phyloP scores from a whole-genome alignment of 768 basidiomycete species.

The Tricholoma saponaceum region DNA sequence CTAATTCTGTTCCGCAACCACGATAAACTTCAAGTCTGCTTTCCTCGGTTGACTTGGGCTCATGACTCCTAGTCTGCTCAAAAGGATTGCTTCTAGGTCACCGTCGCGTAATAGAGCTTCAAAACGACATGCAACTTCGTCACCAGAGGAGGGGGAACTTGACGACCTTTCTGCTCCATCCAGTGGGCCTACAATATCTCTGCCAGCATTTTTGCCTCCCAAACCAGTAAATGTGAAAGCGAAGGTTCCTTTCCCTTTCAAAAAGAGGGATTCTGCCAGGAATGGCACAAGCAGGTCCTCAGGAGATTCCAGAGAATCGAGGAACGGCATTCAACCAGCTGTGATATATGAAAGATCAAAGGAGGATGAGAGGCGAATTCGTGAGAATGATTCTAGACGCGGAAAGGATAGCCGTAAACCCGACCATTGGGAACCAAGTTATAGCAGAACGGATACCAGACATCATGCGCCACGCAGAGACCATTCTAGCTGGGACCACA shows the following conservation, averaged over 20 bases:
- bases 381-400: conserved; percentile 31
- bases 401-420: conserved; percentile 12
- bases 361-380: conserved; percentile 40
- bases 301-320: conserved; percentile 10
- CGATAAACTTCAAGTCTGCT: conserved; percentile 10
- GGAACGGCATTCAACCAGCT: conserved; percentile 17
- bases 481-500: conserved; percentile 21
- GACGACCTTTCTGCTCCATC: conserved; percentile 45
- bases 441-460: conserved; percentile 16
- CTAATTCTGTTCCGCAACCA: conserved; percentile 10
- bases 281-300: conserved; percentile 10
- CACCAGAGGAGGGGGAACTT: conserved; percentile 82
- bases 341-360: conserved; percentile 33
- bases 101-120: conserved; percentile 42
- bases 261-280: conserved; percentile 39
- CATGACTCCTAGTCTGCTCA: conserved; percentile 32
- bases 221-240: conserved; percentile 32
- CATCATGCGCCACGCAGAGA: conserved; percentile 18
- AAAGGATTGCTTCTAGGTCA: conserved; percentile 58
- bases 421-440: conserved; percentile 39
- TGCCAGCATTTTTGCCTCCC: conserved; percentile 27
- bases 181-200: conserved; percentile 16
- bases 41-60: neutral
- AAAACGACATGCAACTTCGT: conserved; percentile 58
- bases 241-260: conserved; percentile 76